These are phyloP conservation scores for Helianthus tuberosus DNA, from an alignment of 129 eudicot species.

Conservation along the genomic window DNA sequence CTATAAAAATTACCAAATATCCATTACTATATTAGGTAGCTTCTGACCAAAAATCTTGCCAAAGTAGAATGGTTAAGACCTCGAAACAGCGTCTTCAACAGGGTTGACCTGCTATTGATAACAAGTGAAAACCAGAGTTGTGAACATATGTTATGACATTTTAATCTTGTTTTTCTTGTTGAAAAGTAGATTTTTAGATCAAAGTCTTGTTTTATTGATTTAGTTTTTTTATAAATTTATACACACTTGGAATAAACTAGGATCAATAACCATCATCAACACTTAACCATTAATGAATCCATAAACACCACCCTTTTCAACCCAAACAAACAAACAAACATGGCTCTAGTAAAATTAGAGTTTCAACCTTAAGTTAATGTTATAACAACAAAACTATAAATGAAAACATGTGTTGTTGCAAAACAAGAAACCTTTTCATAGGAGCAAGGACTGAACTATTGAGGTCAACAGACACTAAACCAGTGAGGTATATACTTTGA, in stretches of 20 bases:
- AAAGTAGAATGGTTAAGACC: no score
- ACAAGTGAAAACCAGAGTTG: no score
- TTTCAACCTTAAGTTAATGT: slow-evolving; percentile 7
- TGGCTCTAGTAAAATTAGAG: background rate
- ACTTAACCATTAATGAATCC: background rate
- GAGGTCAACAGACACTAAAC: background rate
- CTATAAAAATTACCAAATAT: no score
- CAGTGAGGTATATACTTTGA: slow-evolving; percentile 41
- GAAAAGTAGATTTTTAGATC: background rate
- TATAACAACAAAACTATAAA: slow-evolving; percentile 10
- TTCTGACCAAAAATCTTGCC: no score
- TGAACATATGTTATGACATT: no score
- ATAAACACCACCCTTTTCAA: background rate
- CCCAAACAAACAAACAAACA: background rate
- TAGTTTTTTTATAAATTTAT: no score
- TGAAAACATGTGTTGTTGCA: background rate
- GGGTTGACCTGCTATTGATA: no score
- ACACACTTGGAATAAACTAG: background rate
- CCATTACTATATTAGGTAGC: no score
- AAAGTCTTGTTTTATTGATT: background rate
- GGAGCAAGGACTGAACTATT: slow-evolving; percentile 2
- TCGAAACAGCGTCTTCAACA: no score
- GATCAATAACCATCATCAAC: background rate
- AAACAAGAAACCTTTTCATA: slow-evolving; percentile 5
- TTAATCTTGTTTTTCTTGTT: no score